A percentile compares a stretch with the other conserved stretches of the same genome.
These are phyloP conservation scores for Verbena officinalis DNA, from an alignment of 257 asterid genomes.

Conservation along the genomic window DNA sequence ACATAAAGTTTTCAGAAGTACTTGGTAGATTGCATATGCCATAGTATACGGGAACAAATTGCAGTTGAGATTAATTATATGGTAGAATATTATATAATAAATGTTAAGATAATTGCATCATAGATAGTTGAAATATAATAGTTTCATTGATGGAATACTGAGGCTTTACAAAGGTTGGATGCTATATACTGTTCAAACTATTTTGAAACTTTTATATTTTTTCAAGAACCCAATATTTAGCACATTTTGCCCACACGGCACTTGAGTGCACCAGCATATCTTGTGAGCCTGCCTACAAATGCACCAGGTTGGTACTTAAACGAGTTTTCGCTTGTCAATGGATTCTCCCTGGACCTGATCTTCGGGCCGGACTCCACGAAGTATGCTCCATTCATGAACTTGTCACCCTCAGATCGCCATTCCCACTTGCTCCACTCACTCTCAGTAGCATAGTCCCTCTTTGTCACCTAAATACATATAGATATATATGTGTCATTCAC, in stretches of 20 bases:
- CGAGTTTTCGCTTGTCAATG: slow-evolving; percentile 28
- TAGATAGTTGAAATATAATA: too few relatives aligned
- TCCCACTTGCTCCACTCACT: slow-evolving; percentile 66
- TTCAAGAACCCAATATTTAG: slow-evolving; percentile 17
- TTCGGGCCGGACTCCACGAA: slow-evolving; percentile 61
- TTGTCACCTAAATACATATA: slow-evolving; percentile 53
- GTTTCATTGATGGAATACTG: too few relatives aligned
- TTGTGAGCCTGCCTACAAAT: slow-evolving; percentile 65
- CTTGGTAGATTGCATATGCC: too few relatives aligned
- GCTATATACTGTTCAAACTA: too few relatives aligned
- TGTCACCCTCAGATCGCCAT: slow-evolving; percentile 79
- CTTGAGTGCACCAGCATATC: slow-evolving; percentile 61
- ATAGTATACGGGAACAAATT: too few relatives aligned
- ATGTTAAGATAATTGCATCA: too few relatives aligned
- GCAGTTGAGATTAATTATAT: too few relatives aligned
- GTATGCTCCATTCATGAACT: slow-evolving; percentile 67
- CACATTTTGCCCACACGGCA: slow-evolving; percentile 45
- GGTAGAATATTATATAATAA: too few relatives aligned
- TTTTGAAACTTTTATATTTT: too few relatives aligned
- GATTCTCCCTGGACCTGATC: slow-evolving; percentile 30
- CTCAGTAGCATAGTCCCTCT: slow-evolving; percentile 48
- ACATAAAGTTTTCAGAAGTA: too few relatives aligned
- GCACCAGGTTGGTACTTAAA: slow-evolving; percentile 59
- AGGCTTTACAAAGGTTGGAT: too few relatives aligned
- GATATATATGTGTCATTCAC: neutral